Evolutionary conservation across 78 protist genomes (phyloP), one percentile per base, ranked within the genome.

Genomic region (Dictyostelium purpureum): DNA sequence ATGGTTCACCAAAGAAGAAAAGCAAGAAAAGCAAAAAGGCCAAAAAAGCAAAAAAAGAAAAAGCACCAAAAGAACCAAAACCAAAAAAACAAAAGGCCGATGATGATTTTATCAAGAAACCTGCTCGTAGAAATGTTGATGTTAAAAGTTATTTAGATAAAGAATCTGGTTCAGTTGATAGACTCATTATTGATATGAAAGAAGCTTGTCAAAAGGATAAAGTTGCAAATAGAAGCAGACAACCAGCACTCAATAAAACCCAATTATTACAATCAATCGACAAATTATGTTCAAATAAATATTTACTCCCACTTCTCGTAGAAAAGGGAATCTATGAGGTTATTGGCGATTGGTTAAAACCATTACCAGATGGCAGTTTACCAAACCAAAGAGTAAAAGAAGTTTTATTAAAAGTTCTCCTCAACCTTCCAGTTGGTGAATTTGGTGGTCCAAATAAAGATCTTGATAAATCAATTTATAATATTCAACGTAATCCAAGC

Each of bases 341-440:
- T 0, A 85, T 85, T 26, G 10, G 26, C 7, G 43, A 26, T 5
- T 88, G 94, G 94, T 33, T 88, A 19, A 52, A 45, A 38, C 94
- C 94, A 31, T 38, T 88, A 9, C 94, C 94, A 26, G 94, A 88
- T 35, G 94, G 94, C 4, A 31, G 85, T 7, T 26, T 31, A 12
- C 94, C 94, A 28, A 88, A 88, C 35, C 49, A 75, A 10, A 74
- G 51, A 42, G 45, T 88, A 21, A 78, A 79, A 24, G 70, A 49
- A 5, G 74, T 69, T 0, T 16, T 88, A n/a, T 31, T 88, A 26
- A 74, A 76, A 35, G 57, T 28, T 16, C 77, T 88, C 26, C 11
- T 0, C 14, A 18, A 16, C 0, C 52, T 85, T 6, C 92, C 92
- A 38, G n/a, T n/a, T n/a, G n/a, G n/a, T n/a, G n/a, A n/a, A n/a